Evolutionary conservation across 306 rosid species (phyloP), one percentile per base, ranked within the genome.

Genomic region (Fragaria vesca): DNA sequence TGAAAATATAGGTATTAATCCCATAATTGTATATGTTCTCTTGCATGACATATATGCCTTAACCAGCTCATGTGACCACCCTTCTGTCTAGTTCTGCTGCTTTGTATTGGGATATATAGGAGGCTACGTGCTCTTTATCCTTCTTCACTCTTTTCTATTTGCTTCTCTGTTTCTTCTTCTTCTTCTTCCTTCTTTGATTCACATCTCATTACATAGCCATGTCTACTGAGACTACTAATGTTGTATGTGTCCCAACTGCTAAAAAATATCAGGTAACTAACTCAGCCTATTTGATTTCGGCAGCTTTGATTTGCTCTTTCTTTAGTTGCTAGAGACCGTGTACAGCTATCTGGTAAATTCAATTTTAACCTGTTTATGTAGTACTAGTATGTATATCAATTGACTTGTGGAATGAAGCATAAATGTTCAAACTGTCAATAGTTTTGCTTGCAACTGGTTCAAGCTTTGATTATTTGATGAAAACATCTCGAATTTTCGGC

Each of bases 41-140:
- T 20, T 40, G 10, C 15, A 67, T 38, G 48, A 74, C 78, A 58
- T 42, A 20, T 16, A 66, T 34, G 12, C 69, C 69, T 36, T 75
- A 7, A 43, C 70, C 58, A 75, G 34, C 71, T 74, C 78, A 61
- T 75, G 60, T 61, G 69, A 30, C 55, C 68, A 42, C 69, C 78
- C 52, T 32, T 42, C 69, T 74, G 78, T 57, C 78, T 40, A 58
- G 28, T 66, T 2, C 47, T 36, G 70, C 70, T 74, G 78, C 78
- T 61, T 75, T 75, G 7, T 61, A 45, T 26, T 66, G 26, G 70
- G 13, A 34, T 16, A 75, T 75, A 43, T 60, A 74, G 20, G 15
- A 15, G 70, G 70, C 70, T 43, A 43, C 57, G 12, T 60, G 58
- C 30, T 75, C 45, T 75, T 61, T 61, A 60, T 75, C 45, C 71